phyloP scores from a whole-genome alignment of 345 rosid genomes.

The Pugionium dolabratum region DNA sequence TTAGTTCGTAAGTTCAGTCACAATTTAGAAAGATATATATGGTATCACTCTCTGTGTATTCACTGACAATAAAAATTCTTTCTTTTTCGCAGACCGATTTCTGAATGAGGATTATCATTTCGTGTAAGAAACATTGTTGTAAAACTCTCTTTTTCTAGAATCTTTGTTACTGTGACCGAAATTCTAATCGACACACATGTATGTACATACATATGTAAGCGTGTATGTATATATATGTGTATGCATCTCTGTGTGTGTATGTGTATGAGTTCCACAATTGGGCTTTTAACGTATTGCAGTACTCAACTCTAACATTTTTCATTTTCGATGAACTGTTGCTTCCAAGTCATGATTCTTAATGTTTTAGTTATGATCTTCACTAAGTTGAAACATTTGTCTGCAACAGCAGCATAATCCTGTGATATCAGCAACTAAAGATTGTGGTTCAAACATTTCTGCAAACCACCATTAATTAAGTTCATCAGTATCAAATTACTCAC shows the following conservation, averaged over 20 bases:
- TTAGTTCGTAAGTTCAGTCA: constrained; percentile 24
- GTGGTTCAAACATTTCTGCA: not conserved
- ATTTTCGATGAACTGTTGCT: too few species aligned
- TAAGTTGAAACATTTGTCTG: constrained; percentile 11
- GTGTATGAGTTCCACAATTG: too few species aligned
- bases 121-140: constrained; percentile 33
- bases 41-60: constrained; percentile 2
- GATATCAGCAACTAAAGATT: not conserved
- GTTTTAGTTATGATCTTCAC: not conserved
- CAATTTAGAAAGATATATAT: not conserved
- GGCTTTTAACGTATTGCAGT: too few species aligned
- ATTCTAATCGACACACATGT: constrained; percentile 25
- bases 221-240: constrained; percentile 25
- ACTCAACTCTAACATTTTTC: too few species aligned
- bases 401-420: not conserved
- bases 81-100: constrained; percentile 24
- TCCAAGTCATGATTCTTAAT: constrained; percentile 15
- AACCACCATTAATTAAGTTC: not conserved
- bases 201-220: constrained; percentile 18
- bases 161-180: constrained; percentile 5
- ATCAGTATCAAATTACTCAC: not conserved
- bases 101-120: constrained; percentile 24
- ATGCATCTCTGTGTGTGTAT: constrained; percentile 20
- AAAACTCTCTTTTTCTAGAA: constrained; percentile 15
- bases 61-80: not conserved